These are phyloP conservation scores for Adiantum capillusveneris DNA, from an alignment of 75 land plant genomes.

Conservation along the genomic window DNA sequence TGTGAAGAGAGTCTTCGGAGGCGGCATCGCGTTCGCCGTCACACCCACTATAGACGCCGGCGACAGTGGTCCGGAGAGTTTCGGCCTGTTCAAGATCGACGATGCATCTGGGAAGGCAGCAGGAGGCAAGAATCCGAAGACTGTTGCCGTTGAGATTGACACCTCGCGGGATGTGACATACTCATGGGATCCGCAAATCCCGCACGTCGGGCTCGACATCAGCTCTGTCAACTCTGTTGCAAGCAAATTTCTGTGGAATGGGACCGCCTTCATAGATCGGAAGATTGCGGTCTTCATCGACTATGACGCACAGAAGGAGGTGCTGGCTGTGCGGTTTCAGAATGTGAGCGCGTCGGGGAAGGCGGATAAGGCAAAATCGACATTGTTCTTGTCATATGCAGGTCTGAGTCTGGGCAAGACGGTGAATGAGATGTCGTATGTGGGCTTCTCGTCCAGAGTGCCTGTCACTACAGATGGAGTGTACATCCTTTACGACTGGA, in stretches of 20 bases:
- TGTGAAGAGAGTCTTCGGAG: conserved; percentile 1
- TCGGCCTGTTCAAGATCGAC: conserved; percentile 12
- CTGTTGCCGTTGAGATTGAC: conserved; percentile 9
- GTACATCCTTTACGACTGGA: background rate
- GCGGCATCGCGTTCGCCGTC: conserved; percentile 7
- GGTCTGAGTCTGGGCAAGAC: background rate
- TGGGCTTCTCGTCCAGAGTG: background rate
- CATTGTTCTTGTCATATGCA: background rate
- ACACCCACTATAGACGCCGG: conserved; percentile 2
- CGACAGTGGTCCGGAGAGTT: background rate
- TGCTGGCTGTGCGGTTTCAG: background rate
- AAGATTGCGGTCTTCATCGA: background rate
- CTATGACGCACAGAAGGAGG: background rate
- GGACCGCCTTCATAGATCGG: background rate
- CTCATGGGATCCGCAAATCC: background rate
- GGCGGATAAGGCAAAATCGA: background rate
- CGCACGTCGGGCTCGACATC: conserved; percentile 18
- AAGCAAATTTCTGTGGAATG: background rate
- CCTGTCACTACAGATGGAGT: background rate
- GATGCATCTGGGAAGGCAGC: background rate
- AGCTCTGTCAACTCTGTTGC: conserved; percentile 10
- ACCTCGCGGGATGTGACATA: background rate
- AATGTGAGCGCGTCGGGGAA: background rate
- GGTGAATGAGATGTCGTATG: background rate
- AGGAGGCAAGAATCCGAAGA: background rate